A percentile compares a stretch with the other conserved stretches of the same genome.
phyloP scores from a whole-genome alignment of 2,329 filamentous ascomycete species.

The Penicillium occitanis region DNA sequence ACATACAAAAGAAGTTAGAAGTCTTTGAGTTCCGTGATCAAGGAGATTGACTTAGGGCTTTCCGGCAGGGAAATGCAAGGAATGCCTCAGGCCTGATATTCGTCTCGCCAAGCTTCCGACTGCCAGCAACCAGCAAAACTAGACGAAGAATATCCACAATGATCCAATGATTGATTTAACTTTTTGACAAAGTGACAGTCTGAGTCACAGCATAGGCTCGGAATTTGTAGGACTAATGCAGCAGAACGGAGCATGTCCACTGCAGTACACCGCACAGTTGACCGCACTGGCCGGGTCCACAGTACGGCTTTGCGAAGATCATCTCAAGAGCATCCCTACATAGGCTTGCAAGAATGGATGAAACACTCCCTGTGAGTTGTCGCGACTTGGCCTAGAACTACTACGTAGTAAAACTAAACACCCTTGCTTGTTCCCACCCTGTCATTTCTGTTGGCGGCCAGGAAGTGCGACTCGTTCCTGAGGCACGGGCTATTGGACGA shows the following conservation, averaged over 20 bases:
- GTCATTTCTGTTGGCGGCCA: constrained; percentile 1
- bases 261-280: background rate
- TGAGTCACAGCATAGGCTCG: constrained; percentile 1
- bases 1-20: background rate
- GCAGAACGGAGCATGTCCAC: background rate
- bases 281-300: background rate
- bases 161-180: background rate
- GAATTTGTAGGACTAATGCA: constrained; percentile 3
- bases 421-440: constrained; percentile 10
- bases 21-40: background rate
- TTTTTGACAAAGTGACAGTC: background rate
- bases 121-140: background rate
- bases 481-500: constrained; percentile 2
- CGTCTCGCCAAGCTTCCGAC: background rate
- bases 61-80: background rate
- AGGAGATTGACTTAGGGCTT: background rate
- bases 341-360: background rate
- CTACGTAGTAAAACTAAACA: background rate
- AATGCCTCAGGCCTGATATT: background rate
- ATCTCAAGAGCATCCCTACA: background rate
- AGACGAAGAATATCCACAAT: constrained; percentile 2
- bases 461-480: background rate
- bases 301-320: background rate
- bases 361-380: background rate
- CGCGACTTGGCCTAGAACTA: background rate